phyloP scores from a whole-genome alignment of 352 stramenopile species.

The Phytophthora tentaculata region DNA sequence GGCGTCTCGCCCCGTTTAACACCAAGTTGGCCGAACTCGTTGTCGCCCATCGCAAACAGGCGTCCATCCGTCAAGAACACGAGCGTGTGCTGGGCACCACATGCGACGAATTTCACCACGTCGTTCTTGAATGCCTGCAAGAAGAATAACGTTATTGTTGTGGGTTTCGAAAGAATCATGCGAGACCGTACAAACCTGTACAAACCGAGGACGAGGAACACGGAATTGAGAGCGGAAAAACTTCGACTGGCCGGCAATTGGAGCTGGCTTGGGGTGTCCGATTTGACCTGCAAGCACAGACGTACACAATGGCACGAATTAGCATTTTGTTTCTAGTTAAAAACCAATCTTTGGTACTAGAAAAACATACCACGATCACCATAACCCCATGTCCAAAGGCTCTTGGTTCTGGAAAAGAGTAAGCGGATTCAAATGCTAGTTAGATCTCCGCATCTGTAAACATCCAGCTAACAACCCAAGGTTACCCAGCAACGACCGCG shows the following conservation, averaged over 20 bases:
- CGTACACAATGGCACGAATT: neutral
- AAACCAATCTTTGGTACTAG: neutral
- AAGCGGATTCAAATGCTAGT: conserved; percentile 4
- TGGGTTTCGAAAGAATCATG: neutral
- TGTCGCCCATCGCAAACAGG: conserved; percentile 78
- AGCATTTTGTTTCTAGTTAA: neutral
- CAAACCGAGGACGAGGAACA: conserved; percentile 66
- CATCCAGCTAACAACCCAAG: neutral
- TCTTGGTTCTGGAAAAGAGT: conserved; percentile 49
- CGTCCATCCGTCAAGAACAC: conserved; percentile 65
- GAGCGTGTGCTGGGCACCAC: conserved; percentile 75
- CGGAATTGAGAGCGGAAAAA: conserved; percentile 86
- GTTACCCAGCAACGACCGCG: conserved; percentile 60
- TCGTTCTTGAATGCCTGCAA: conserved; percentile 62
- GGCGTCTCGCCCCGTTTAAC: conserved; percentile 34
- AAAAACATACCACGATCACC: conserved; percentile 53
- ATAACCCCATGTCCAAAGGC: conserved; percentile 81
- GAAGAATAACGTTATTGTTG: neutral
- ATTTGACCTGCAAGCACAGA: conserved; percentile 52
- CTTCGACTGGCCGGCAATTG: conserved; percentile 62
- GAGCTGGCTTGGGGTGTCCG: conserved; percentile 63
- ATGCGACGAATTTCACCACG: conserved; percentile 61
- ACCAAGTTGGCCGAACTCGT: conserved; percentile 73
- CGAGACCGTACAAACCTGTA: conserved; percentile 46
- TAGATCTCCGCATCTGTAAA: neutral